Base-by-base conservation (phyloP, 1,139 yeast genomes). In the Geotrichum histeridarum region DNA sequence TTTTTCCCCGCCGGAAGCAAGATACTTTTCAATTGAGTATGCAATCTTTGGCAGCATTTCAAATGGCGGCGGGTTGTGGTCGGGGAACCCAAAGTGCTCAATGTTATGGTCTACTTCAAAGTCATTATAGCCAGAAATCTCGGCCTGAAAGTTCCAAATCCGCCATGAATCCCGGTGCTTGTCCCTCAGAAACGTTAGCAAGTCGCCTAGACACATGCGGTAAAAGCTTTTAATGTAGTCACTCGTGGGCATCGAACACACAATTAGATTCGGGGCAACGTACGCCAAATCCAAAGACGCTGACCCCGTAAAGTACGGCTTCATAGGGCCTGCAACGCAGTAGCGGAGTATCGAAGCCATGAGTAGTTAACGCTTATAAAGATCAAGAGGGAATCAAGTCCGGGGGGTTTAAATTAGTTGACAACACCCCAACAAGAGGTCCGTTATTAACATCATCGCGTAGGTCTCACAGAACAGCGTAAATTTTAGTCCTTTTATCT, bases 51-150 rank as follows among this genome's bases (percentile, higher is more conserved):
- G 67, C 14, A 91, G 64, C 12, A 79, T 62, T 0, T 67, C 61
- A 53, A 91, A 76, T 0, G 90, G 78, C 0, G 96, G 91, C 0
- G 94, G 83, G 50, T 80, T 79, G 64, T 90, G 96, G 65, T 91
- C 98, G 8, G 83, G 79, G 69, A 86, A 83, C 1, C 84, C 86
- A 57, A 68, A 73, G 58, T 75, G 76, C 17, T 70, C 73, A 65
- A 74, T 77, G 50, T 59, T 59, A 42, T 60, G 62, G 27, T 60
- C 67, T 14, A 55, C 64, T 5, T 65, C 74, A 44, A 77, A 77
- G 18, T 72, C 74, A 51, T 84, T 83, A 42, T 56, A 56, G 2
- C 79, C 80, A 2, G 75, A 66, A 1, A 69, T 73, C 63, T 86
- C 94, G 2, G 80, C 81, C 56, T 90, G 75, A 42, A 90, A 76